Conservation (phyloP, 306 rosid genomes). For the Geum urbanum region DNA sequence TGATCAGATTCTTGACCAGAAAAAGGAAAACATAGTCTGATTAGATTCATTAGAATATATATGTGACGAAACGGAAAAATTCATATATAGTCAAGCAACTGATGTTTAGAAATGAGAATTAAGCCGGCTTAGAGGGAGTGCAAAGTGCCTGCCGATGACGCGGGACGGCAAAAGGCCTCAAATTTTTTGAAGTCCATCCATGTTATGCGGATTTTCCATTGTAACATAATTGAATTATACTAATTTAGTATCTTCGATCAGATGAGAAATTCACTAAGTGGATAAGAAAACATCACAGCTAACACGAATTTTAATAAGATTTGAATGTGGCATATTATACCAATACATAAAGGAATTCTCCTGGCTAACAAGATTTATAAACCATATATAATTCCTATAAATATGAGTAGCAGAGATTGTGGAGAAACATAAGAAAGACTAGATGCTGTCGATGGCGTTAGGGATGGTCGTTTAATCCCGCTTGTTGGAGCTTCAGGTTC, state of each 20-base stretch:
- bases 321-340: background rate
- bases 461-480: conserved; percentile 29
- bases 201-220: no score
- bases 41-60: no score
- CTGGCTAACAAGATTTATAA: background rate
- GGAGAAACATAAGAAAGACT: conserved; percentile 23
- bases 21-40: no score
- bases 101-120: background rate
- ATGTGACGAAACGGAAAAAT: background rate
- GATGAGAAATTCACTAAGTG: no score
- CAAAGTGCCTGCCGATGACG: background rate
- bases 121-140: background rate
- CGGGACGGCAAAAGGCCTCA: background rate
- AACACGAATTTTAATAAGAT: background rate
- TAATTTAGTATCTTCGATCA: no score
- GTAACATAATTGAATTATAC: no score
- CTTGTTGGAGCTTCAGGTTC: conserved; percentile 33
- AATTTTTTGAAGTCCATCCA: background rate
- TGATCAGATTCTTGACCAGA: no score
- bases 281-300: no score
- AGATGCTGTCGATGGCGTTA: conserved; percentile 32
- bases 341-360: background rate
- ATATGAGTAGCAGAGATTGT: conserved; percentile 21
- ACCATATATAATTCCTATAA: conserved; percentile 20
- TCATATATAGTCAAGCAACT: background rate